These are phyloP conservation scores for Lodderomyces theae DNA, from an alignment of 1,139 yeast species.

Conservation along the genomic window DNA sequence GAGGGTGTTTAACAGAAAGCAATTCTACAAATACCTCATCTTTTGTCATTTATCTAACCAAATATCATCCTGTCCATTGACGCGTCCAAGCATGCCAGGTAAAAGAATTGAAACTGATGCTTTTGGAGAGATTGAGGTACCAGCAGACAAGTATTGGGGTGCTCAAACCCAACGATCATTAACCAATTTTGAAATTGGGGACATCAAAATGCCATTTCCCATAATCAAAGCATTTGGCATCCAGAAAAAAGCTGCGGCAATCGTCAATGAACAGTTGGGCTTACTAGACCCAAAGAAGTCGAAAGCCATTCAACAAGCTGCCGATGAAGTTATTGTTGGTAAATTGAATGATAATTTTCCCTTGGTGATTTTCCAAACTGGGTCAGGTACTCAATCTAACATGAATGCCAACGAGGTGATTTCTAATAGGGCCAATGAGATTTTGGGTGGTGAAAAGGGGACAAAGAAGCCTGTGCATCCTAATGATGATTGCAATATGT, in stretches of 20 bases:
- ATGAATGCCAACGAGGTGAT: slow-evolving; percentile 97
- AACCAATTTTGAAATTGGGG: slow-evolving; percentile 90
- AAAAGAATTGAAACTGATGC: slow-evolving; percentile 78
- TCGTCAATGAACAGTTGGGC: slow-evolving; percentile 76
- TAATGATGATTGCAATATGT: slow-evolving; percentile 92
- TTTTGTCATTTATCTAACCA: too few relatives aligned
- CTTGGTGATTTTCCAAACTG: slow-evolving; percentile 92
- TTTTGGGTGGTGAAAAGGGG: slow-evolving; percentile 82
- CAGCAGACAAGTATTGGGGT: slow-evolving; percentile 81
- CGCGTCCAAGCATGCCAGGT: slow-evolving; percentile 5
- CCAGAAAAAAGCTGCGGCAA: slow-evolving; percentile 86
- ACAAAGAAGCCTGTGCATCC: slow-evolving; percentile 91
- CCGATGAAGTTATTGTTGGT: slow-evolving; percentile 85
- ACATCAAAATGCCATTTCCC: slow-evolving; percentile 80
- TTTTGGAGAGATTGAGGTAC: slow-evolving; percentile 86
- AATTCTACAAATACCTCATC: slow-evolving; percentile 18
- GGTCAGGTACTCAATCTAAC: slow-evolving; percentile 94
- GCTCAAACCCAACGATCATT: slow-evolving; percentile 90
- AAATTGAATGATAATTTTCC: slow-evolving; percentile 88
- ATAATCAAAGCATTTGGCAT: slow-evolving; percentile 83
- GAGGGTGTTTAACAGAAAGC: not conserved
- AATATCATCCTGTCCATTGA: not conserved
- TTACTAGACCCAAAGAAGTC: slow-evolving; percentile 70
- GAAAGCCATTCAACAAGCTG: slow-evolving; percentile 78
- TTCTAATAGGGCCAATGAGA: slow-evolving; percentile 89